Conservation (phyloP, 2,329 filamentous ascomycete species). For the Neonectria sp. region DNA sequence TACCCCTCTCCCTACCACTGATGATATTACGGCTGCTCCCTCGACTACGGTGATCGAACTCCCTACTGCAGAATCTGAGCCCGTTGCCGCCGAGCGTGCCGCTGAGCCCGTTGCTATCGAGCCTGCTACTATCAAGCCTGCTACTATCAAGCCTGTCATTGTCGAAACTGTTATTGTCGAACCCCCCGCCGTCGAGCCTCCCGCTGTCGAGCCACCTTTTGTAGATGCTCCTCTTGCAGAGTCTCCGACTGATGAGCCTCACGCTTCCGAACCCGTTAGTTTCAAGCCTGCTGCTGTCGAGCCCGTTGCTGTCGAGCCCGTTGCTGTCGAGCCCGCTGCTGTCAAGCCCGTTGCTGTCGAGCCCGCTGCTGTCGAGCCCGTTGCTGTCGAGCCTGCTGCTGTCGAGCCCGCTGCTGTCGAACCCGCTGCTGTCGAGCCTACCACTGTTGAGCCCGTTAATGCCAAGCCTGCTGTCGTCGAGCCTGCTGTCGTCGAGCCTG, state of each 20-base stretch:
- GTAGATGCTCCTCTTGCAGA: neutral
- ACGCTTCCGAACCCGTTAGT: too few species aligned
- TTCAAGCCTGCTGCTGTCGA: neutral
- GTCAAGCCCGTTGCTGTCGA: accelerated
- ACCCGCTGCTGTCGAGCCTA: too few species aligned
- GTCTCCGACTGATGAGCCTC: neutral
- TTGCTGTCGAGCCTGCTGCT: too few species aligned
- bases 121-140: neutral
- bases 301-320: neutral
- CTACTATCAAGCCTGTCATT: neutral
- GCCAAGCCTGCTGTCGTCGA: too few species aligned
- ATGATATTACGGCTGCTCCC: neutral
- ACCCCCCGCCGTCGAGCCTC: neutral
- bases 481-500: too few species aligned
- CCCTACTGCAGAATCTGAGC: neutral
- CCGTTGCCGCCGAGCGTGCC: neutral
- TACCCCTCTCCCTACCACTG: conserved; percentile 14
- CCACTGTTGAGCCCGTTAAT: too few species aligned
- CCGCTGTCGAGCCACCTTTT: neutral
- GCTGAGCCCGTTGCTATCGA: too few species aligned
- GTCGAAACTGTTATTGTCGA: neutral
- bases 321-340: neutral
- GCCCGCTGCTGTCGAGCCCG: too few species aligned
- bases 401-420: too few species aligned
- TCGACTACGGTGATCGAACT: neutral